These are phyloP conservation scores for Aspergillus versicolor DNA, from an alignment of 2,329 filamentous ascomycete genomes.

Conservation along the genomic window DNA sequence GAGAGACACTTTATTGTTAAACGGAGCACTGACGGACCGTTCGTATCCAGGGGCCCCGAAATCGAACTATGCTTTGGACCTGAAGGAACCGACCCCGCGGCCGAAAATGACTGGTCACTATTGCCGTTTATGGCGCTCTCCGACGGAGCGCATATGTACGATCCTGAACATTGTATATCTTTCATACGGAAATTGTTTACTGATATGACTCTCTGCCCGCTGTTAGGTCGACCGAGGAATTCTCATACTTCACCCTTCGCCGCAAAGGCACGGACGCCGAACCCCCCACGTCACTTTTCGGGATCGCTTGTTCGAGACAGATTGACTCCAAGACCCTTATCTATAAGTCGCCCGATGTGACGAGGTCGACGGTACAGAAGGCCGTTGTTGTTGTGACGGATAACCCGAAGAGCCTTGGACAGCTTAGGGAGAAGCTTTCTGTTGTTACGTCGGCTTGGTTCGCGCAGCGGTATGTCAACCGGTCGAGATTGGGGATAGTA, in stretches of 20 bases:
- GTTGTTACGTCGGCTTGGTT: constrained; percentile 97
- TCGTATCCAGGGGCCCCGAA: constrained; percentile 69
- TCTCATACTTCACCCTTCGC: constrained; percentile 95
- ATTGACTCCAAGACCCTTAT: constrained; percentile 76
- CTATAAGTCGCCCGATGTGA: constrained; percentile 81
- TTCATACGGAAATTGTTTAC: background rate
- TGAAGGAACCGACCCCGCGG: constrained; percentile 73
- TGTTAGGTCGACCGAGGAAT: constrained; percentile 80
- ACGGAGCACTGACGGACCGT: background rate
- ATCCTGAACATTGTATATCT: background rate
- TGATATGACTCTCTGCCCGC: constrained; percentile 8
- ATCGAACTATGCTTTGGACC: constrained; percentile 88
- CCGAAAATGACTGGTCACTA: constrained; percentile 83
- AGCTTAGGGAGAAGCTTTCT: constrained; percentile 83
- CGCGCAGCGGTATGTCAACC: constrained; percentile 65
- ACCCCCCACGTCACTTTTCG: constrained; percentile 81
- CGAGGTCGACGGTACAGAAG: constrained; percentile 96
- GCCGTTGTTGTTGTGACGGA: constrained; percentile 94
- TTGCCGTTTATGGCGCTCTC: constrained; percentile 96
- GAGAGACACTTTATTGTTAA: background rate
- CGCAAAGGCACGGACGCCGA: constrained; percentile 46
- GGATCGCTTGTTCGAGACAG: constrained; percentile 92
- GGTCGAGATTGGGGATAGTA: background rate
- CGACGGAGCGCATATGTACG: constrained; percentile 90
- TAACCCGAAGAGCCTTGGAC: constrained; percentile 84